phyloP scores from a whole-genome alignment of 345 rosid genomes.

The Eucalyptus erythrocorys region DNA sequence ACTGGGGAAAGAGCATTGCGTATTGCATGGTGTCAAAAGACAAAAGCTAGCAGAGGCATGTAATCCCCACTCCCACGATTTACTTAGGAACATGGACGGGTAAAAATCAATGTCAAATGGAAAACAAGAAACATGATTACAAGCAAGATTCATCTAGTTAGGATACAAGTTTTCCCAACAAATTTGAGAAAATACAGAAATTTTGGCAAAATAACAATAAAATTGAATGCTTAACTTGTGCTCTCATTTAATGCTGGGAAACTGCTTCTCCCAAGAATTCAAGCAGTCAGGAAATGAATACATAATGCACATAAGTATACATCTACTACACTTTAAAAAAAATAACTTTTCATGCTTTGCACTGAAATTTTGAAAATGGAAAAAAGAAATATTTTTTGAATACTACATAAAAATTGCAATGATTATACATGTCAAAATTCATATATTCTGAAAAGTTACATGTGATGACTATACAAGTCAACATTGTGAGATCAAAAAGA shows the following conservation, averaged over 20 bases:
- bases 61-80: not conserved
- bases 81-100: not conserved
- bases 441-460: not conserved
- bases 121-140: not conserved
- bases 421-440: not conserved
- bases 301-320: not conserved
- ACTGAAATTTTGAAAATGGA: not conserved
- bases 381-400: not conserved
- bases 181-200: not conserved
- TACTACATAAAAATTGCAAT: not conserved
- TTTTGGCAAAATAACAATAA: not conserved
- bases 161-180: not conserved
- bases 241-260: not conserved
- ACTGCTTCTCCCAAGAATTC: not conserved
- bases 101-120: not conserved
- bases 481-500: not conserved
- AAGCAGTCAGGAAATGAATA: not conserved
- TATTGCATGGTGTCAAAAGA: not conserved
- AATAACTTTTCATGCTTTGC: not conserved
- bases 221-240: not conserved
- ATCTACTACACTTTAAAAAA: not conserved
- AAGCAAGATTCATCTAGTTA: not conserved
- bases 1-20: not conserved
- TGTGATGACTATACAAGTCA: not conserved
- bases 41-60: not conserved